phyloP scores from a whole-genome alignment of 345 rosid species.

The Eucalyptus grandis region DNA sequence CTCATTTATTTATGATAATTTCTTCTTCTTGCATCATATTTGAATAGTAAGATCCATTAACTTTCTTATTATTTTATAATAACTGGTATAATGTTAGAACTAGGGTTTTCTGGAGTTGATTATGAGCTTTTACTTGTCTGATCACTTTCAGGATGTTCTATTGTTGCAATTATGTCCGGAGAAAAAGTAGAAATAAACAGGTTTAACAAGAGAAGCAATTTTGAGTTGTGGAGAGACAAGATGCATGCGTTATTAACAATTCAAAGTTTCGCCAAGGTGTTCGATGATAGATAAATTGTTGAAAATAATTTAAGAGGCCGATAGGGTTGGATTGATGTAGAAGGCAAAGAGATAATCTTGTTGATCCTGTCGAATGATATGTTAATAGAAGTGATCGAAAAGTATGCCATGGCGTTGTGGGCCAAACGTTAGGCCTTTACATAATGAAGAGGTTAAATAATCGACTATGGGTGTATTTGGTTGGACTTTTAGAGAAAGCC shows the following conservation, averaged over 20 bases:
- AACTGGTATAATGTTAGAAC: rapidly evolving
- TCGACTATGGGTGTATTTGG: neutral
- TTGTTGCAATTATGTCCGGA: neutral
- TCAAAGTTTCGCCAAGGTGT: neutral
- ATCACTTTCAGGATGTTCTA: neutral
- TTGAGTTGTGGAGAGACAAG: neutral
- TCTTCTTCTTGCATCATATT: neutral
- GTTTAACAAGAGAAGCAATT: neutral
- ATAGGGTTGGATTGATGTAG: neutral
- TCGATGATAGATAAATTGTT: neutral
- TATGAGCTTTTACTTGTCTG: rapidly evolving
- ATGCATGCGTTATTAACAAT: neutral
- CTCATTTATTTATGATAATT: neutral
- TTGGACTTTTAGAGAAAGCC: too few relatives aligned
- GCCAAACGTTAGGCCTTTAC: neutral
- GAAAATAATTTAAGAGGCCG: neutral
- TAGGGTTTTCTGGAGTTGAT: neutral
- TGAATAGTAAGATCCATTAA: neutral
- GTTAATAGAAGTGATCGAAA: neutral
- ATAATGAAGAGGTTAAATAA: neutral
- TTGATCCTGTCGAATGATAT: neutral
- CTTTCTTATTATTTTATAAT: neutral
- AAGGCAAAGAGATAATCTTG: neutral
- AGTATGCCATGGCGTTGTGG: neutral
- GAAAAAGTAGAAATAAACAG: neutral